Conservation (phyloP, 106 monocot genomes). For the Alisma plantagoaquatica region DNA sequence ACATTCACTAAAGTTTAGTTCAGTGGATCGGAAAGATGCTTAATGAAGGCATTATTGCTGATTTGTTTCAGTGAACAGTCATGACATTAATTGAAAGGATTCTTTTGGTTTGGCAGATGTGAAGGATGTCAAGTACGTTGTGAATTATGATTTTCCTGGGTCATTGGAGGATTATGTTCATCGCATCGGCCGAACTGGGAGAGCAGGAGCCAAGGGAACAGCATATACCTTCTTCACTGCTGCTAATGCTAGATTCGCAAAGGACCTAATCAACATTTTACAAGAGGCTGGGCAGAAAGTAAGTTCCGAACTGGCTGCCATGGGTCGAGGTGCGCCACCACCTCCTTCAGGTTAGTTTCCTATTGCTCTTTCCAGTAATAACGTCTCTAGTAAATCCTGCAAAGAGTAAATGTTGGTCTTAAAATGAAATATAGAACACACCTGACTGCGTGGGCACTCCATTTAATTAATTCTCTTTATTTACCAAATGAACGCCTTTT, state of each 20-base stretch:
- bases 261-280: conserved; percentile 74
- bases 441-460: background rate
- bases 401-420: too few relatives aligned
- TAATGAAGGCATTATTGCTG: background rate
- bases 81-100: background rate
- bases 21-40: too few relatives aligned
- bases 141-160: conserved; percentile 97
- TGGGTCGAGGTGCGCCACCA: conserved; percentile 76
- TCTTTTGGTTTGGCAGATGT: conserved; percentile 54
- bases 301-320: conserved; percentile 61
- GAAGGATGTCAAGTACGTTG: conserved; percentile 95
- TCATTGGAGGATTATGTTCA: conserved; percentile 97
- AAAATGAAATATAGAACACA: too few relatives aligned
- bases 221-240: conserved; percentile 96
- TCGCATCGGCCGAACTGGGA: conserved; percentile 78
- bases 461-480: background rate
- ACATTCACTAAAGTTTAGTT: too few relatives aligned
- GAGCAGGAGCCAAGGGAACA: conserved; percentile 93
- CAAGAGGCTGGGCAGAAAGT: conserved; percentile 97
- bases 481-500: background rate
- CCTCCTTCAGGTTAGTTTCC: conserved; percentile 41
- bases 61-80: background rate
- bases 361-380: background rate
- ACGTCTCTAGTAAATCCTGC: too few relatives aligned
- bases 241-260: conserved; percentile 90